Base-by-base conservation (phyloP, 768 basidiomycete species). In the Galerina marginata region DNA sequence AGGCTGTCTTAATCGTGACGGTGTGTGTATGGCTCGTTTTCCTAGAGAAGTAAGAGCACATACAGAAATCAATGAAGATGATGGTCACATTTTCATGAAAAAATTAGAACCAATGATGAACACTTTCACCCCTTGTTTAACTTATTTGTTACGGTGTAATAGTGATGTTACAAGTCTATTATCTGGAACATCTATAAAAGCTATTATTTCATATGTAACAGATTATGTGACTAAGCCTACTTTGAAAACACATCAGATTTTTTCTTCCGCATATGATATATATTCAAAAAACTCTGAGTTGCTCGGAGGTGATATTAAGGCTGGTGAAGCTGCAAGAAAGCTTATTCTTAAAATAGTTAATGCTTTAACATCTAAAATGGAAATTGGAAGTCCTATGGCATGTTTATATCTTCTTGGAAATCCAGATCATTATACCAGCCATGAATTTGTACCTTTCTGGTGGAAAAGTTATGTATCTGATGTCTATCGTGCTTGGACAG, bases 161-260 rank as follows among this genome's bases (percentile, higher is more conserved):
- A 49, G 11, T 9, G 29, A 49, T 36, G 25, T 25, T 33, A 49
- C 48, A 3, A 25, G 20, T 52, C 50, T 78, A 3, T 48, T 71
- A 9, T 77, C 74, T 1, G 74, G 77, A 0, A 77, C 74, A 4
- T 64, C 72, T 1, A 61, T 79, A 1, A 74, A 75, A 39, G 71
- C 73, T 6, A 63, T 74, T 2, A 59, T 76, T 0, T 65, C 69
- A 9, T 78, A 79, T 68, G 66, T 78, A 10, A 60, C 71, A 6
- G 72, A 74, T 47, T 74, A 75, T 58, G 60, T 75, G 15, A 70
- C 69, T 2, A 74, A 75, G 37, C 48, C 25, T 4, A 49, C 23
- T 4, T 12, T 25, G 4, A 49, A 49, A 29, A 49, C 26, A 5
- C 68, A 78, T 59, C 64, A 68, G n/a, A 60, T 71, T 7, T 70